Percentiles rank a stretch among this genome's conserved stretches.
These are phyloP conservation scores for Aaosphaeria pasadenensis DNA, from an alignment of 2,329 filamentous ascomycete species.

Conservation along the genomic window DNA sequence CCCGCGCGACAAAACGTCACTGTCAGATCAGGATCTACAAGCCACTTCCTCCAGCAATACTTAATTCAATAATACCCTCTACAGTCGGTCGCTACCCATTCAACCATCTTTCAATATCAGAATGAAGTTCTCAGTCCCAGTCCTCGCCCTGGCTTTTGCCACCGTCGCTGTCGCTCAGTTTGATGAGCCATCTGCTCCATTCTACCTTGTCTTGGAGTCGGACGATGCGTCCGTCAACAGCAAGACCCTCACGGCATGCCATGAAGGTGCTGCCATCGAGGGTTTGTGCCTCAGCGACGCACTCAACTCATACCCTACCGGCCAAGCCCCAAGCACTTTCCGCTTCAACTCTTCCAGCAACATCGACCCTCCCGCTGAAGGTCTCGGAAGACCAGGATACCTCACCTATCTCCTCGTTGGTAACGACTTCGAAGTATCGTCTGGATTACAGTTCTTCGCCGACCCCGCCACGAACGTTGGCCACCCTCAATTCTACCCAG, in stretches of 20 bases:
- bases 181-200: conserved; percentile 42
- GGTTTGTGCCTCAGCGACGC: conserved; percentile 39
- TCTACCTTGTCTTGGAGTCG: conserved; percentile 42
- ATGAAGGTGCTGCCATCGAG: conserved; percentile 49
- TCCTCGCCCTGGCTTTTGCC: conserved; percentile 19
- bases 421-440: conserved; percentile 29
- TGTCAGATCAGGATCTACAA: too few species aligned
- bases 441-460: conserved; percentile 35
- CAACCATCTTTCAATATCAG: conserved; percentile 2
- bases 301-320: conserved; percentile 14
- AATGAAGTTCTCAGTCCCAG: conserved; percentile 17
- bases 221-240: conserved; percentile 38
- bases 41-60: too few species aligned
- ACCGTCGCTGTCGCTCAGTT: conserved; percentile 28
- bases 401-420: conserved; percentile 44
- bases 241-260: conserved; percentile 41
- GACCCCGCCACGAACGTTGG: conserved; percentile 42
- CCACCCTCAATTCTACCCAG: conserved; percentile 39
- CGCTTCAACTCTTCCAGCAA: conserved; percentile 33
- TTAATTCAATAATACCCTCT: conserved; percentile 5
- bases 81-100: conserved; percentile 7
- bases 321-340: conserved; percentile 18
- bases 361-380: conserved; percentile 11
- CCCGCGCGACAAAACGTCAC: too few species aligned
- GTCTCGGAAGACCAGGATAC: conserved; percentile 25